Conservation (phyloP, 2,329 filamentous ascomycete species). For the Fusarium coicis region DNA sequence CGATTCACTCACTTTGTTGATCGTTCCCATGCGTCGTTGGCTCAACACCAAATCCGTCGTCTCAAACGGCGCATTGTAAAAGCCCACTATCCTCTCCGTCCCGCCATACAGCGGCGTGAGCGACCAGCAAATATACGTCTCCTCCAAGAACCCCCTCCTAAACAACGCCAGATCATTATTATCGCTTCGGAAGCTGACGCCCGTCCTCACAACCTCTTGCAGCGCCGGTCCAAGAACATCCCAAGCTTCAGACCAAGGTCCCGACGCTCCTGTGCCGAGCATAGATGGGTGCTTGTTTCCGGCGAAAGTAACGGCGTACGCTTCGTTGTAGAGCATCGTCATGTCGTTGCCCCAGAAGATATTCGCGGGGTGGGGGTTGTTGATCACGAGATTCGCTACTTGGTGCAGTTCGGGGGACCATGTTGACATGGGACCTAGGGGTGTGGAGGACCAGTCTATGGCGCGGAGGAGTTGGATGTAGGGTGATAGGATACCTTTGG, state of each 20-base stretch:
- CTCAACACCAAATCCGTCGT: constrained; percentile 49
- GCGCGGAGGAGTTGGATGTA: constrained; percentile 47
- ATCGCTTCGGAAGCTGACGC: constrained; percentile 48
- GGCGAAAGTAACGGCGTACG: constrained; percentile 64
- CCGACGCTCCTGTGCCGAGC: constrained; percentile 67
- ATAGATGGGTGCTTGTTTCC: constrained; percentile 71
- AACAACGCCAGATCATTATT: constrained; percentile 49
- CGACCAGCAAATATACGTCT: constrained; percentile 53
- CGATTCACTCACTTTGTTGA: constrained; percentile 48
- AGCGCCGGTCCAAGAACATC: constrained; percentile 47
- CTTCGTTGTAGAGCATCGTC: constrained; percentile 72
- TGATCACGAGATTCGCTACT: constrained; percentile 51
- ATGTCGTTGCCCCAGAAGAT: constrained; percentile 72
- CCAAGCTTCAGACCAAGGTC: constrained; percentile 66
- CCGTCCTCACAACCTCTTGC: constrained; percentile 51
- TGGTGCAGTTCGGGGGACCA: constrained; percentile 60
- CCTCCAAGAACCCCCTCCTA: constrained; percentile 51
- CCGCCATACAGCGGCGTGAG: constrained; percentile 53
- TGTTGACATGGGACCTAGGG: constrained; percentile 54
- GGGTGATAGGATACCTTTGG: constrained; percentile 45
- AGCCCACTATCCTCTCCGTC: constrained; percentile 50
- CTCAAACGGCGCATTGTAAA: constrained; percentile 54
- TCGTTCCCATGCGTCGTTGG: constrained; percentile 49
- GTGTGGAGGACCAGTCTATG: constrained; percentile 56
- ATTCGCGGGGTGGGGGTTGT: constrained; percentile 57